phyloP scores from a whole-genome alignment of 176 grass and related monocot species.

The Tuctoria greenei region DNA sequence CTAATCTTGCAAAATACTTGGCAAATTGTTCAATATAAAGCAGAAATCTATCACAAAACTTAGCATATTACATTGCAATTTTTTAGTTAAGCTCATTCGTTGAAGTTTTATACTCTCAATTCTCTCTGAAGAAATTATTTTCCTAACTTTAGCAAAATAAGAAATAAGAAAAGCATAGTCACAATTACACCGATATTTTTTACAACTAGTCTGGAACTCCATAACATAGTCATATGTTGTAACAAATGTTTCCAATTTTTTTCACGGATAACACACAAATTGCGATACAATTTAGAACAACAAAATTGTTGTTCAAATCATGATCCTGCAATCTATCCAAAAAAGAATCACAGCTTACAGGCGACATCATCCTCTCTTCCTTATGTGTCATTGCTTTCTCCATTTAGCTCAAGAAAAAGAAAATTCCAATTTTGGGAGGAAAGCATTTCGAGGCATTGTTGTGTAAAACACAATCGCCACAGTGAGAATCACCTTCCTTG shows the following conservation, averaged over 20 bases:
- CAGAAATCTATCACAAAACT: not conserved
- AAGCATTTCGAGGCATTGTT: conserved; percentile 5
- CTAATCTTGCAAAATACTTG: not conserved
- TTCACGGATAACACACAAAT: not conserved
- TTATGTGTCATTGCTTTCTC: not conserved
- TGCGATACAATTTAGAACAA: not conserved
- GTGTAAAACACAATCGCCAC: not conserved
- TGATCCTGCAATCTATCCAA: not conserved
- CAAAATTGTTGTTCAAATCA: not conserved
- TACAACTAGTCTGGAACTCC: not conserved
- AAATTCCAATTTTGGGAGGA: not conserved
- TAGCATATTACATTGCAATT: not conserved
- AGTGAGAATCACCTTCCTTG: not conserved
- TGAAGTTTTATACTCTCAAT: not conserved
- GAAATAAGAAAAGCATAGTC: not conserved
- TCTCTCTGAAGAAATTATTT: not conserved
- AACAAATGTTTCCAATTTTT: not conserved
- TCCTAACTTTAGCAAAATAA: not conserved
- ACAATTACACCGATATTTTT: not conserved
- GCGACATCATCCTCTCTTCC: not conserved
- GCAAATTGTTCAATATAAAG: not conserved
- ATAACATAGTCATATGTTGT: not conserved
- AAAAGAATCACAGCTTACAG: not conserved
- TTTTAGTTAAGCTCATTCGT: not conserved
- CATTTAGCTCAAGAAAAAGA: not conserved